Conservation (phyloP, 2,329 filamentous ascomycete species). For the Tetracladium maxilliforme region DNA sequence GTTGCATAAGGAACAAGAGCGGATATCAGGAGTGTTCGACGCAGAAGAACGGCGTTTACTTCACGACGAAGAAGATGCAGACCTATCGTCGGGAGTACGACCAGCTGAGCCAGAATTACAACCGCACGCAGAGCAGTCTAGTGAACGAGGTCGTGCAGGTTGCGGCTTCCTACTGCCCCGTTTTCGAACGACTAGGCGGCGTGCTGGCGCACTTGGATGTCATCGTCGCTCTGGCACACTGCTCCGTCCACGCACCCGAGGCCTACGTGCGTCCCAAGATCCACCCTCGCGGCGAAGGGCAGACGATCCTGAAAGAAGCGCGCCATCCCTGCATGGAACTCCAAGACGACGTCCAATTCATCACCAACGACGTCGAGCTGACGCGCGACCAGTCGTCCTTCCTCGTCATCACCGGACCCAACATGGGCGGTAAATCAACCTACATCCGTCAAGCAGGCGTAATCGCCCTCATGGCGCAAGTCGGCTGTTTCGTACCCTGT, state of each 20-base stretch:
- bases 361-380: constrained; percentile 88
- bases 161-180: constrained; percentile 85
- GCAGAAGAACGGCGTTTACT: constrained; percentile 98
- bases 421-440: constrained; percentile 98
- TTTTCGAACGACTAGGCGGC: constrained; percentile 76
- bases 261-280: constrained; percentile 86
- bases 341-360: constrained; percentile 97
- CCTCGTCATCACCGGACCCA: constrained; percentile 91
- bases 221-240: constrained; percentile 84
- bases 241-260: constrained; percentile 81
- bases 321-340: constrained; percentile 97
- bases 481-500: constrained; percentile 93
- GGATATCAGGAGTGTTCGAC: constrained; percentile 91
- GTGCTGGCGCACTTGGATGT: constrained; percentile 91
- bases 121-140: constrained; percentile 80
- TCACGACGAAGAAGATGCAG: constrained; percentile 75
- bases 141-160: constrained; percentile 89
- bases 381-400: constrained; percentile 71
- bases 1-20: constrained; percentile 82
- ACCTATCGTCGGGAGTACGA: constrained; percentile 80
- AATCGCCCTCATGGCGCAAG: constrained; percentile 92
- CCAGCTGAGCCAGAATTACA: constrained; percentile 87
- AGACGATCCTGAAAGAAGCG: constrained; percentile 82
- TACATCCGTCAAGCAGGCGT: constrained; percentile 97
- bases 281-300: constrained; percentile 73